Percentiles rank a stretch among this genome's conserved stretches.
Evolutionary conservation across 495 filamentous ascomycete genomes (phyloP).

Genomic region (Choiromyces venosus): DNA sequence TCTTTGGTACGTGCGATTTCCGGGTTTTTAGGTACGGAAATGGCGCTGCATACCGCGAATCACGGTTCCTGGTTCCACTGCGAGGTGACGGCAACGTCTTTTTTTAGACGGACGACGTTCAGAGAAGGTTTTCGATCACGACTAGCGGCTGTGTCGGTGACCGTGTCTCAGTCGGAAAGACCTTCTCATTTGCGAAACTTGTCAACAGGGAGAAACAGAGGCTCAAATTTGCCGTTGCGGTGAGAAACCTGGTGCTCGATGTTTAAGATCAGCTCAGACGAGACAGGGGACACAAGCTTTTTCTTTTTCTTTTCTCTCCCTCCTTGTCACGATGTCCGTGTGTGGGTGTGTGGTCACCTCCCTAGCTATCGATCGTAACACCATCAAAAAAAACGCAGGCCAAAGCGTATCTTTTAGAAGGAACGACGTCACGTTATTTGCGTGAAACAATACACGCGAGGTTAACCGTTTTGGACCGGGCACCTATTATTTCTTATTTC

Average conservation of each 20-base stretch:
- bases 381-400: background rate
- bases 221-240: slow-evolving; percentile 15
- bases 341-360: background rate
- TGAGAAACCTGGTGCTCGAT: background rate
- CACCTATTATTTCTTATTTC: background rate
- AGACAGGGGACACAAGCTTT: background rate
- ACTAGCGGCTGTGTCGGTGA: slow-evolving; percentile 2
- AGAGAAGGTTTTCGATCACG: slow-evolving; percentile 27
- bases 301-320: background rate
- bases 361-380: background rate
- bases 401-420: background rate
- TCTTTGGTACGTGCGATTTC: slow-evolving; percentile 5
- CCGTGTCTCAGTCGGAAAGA: slow-evolving; percentile 2
- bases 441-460: background rate
- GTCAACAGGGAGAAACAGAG: slow-evolving; percentile 9
- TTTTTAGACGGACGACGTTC: slow-evolving; percentile 6
- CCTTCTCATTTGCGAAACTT: background rate
- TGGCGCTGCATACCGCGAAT: background rate
- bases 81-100: slow-evolving; percentile 1
- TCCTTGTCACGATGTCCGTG: background rate
- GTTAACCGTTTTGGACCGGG: background rate
- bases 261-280: background rate
- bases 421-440: slow-evolving; percentile 21
- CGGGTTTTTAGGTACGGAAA: background rate
- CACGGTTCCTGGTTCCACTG: background rate